Base-by-base conservation (phyloP, 2,329 filamentous ascomycete species). In the Myotisia sp. region DNA sequence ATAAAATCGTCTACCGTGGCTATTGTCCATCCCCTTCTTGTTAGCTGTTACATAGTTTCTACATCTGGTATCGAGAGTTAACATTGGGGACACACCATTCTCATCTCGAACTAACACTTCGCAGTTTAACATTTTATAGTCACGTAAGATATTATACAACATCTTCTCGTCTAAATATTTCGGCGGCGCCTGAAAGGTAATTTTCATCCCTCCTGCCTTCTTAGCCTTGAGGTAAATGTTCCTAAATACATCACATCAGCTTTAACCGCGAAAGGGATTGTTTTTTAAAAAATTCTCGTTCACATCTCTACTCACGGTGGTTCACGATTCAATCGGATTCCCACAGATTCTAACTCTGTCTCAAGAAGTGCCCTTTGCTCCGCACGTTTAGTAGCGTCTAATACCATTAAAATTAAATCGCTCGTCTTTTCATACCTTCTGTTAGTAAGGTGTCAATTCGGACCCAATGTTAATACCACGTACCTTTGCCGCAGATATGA, bases 111-210 rank as follows among this genome's bases (percentile, higher is more conserved):
- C 75, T 14, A 98, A 72, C 1, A 98, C 86, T 58, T 98, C 90
- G 60, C 81, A 90, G 65, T 98, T 98, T 40, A 98, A 73, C 48
- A 98, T 85, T 65, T 94, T 94, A 74, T 98, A 98, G 68, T 98
- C 90, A 46, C 84, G 79, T 33, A 98, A 69, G 52, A 98, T 94
- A 64, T 93, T 94, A 68, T 79, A 92, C 39, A 98, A 69, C 82
- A 98, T 93, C 64, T 92, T 94, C 59, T 98, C 87, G 59, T 98
- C 90, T 38, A 98, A 67, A 40, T 79, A 64, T 58, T 95, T 95
- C 3, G 90, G 87, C 2, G 90, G 80, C 3, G 74, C 63, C 51
- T 85, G 78, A 62, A 98, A 98, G 10, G 82, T 95, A 54, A 98
- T 94, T 61, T 98, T 98, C 83, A 98, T 90, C 40, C 92, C 90